Conservation (phyloP, 495 filamentous ascomycete genomes). For the Penicillium mononematosum region DNA sequence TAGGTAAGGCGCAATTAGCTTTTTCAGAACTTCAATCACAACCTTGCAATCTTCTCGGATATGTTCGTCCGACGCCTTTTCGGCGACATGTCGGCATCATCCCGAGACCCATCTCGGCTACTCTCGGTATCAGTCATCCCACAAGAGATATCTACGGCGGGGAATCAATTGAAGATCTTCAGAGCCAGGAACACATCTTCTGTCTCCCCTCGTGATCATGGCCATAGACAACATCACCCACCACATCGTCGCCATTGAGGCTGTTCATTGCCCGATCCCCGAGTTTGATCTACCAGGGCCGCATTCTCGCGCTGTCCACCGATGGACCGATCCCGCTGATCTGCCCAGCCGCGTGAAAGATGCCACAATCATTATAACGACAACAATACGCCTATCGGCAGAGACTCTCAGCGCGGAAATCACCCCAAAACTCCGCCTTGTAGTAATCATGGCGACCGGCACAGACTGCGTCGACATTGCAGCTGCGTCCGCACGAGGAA, state of each 20-base stretch:
- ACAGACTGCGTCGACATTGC: conserved; percentile 51
- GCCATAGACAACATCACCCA: conserved; percentile 11
- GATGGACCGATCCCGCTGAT: conserved; percentile 32
- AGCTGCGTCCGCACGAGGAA: conserved; percentile 42
- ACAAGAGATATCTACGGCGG: background rate
- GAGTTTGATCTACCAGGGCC: conserved; percentile 35
- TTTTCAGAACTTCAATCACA: too few species aligned
- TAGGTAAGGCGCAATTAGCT: too few species aligned
- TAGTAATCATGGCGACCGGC: conserved; percentile 53
- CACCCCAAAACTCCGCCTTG: conserved; percentile 42
- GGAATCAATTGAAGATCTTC: background rate
- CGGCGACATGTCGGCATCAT: background rate
- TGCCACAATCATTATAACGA: conserved; percentile 51
- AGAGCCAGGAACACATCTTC: background rate
- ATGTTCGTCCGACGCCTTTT: background rate
- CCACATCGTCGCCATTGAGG: conserved; percentile 50
- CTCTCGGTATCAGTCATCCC: conserved; percentile 3
- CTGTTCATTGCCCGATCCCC: conserved; percentile 45
- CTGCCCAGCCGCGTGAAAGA: conserved; percentile 39
- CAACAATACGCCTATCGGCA: conserved; percentile 37
- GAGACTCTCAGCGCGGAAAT: conserved; percentile 24
- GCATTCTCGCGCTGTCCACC: conserved; percentile 35
- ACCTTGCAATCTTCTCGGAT: background rate
- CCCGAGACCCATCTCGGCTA: conserved; percentile 2
- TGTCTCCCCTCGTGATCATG: background rate